A percentile compares a stretch with the other conserved stretches of the same genome.
phyloP scores from a whole-genome alignment of 208 protist species.

The Vickermania spadyakhi region DNA sequence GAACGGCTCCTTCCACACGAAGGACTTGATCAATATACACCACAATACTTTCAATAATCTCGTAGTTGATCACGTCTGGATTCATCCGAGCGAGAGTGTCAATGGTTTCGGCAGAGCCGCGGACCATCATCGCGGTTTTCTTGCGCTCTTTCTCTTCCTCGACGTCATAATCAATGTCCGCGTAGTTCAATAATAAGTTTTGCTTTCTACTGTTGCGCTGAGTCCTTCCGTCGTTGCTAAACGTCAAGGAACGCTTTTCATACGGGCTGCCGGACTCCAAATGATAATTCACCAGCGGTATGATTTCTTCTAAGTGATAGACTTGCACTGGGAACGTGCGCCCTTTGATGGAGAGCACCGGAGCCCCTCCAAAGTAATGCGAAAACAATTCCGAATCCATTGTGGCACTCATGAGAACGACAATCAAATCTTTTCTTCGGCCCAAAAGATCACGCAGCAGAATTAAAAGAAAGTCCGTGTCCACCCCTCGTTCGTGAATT shows the following conservation, averaged over 20 bases:
- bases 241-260: conserved; percentile 29
- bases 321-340: conserved; percentile 92
- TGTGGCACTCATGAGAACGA: conserved; percentile 94
- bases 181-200: conserved; percentile 37
- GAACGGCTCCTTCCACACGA: conserved; percentile 70
- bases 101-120: conserved; percentile 42
- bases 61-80: conserved; percentile 91
- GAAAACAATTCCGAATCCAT: conserved; percentile 92
- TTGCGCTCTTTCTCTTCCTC: conserved; percentile 31
- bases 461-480: conserved; percentile 93
- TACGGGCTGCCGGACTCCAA: conserved; percentile 81
- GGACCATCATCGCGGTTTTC: conserved; percentile 25
- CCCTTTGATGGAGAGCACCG: conserved; percentile 87
- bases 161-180: conserved; percentile 51
- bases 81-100: conserved; percentile 79
- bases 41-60: conserved; percentile 90
- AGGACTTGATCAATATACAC: conserved; percentile 68
- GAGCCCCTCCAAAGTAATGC: conserved; percentile 86
- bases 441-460: conserved; percentile 83
- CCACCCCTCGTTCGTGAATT: conserved; percentile 95
- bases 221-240: conserved; percentile 24
- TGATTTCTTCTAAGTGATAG: conserved; percentile 91
- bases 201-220: conserved; percentile 71
- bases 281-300: conserved; percentile 71
- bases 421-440: conserved; percentile 61